phyloP scores from a whole-genome alignment of 257 asterid genomes.

The Penstemon eatonii region DNA sequence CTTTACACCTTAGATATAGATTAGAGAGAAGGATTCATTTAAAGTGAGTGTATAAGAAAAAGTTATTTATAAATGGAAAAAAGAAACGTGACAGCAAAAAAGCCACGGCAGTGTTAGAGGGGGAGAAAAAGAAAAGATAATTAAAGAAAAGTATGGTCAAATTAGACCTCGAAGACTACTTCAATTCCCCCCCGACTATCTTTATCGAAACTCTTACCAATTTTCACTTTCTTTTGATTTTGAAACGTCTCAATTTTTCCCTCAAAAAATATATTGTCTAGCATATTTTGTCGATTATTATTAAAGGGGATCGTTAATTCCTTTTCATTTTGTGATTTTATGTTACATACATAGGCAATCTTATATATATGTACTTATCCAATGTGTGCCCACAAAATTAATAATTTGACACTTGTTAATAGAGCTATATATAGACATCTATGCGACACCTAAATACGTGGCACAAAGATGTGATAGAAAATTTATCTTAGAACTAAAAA shows the following conservation, averaged over 20 bases:
- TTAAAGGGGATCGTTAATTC: no score
- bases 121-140: constrained; percentile 54
- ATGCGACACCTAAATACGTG: no score
- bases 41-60: constrained; percentile 26
- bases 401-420: no score
- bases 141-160: constrained; percentile 83
- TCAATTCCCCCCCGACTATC: constrained; percentile 58
- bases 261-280: background rate
- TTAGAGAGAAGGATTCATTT: constrained; percentile 30
- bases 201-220: constrained; percentile 76
- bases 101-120: constrained; percentile 47
- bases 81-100: constrained; percentile 80
- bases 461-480: no score
- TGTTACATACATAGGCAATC: no score
- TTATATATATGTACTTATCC: no score
- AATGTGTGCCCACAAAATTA: no score
- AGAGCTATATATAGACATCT: no score
- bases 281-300: background rate
- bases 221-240: constrained; percentile 46
- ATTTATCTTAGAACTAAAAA: no score
- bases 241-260: constrained; percentile 27
- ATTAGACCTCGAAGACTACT: constrained; percentile 91
- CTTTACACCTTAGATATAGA: constrained; percentile 38
- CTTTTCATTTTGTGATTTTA: no score
- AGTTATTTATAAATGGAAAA: constrained; percentile 34